A percentile compares a stretch with the other conserved stretches of the same genome.
These are phyloP conservation scores for Triglochin maritima DNA, from an alignment of 106 monocot genomes.

Conservation along the genomic window DNA sequence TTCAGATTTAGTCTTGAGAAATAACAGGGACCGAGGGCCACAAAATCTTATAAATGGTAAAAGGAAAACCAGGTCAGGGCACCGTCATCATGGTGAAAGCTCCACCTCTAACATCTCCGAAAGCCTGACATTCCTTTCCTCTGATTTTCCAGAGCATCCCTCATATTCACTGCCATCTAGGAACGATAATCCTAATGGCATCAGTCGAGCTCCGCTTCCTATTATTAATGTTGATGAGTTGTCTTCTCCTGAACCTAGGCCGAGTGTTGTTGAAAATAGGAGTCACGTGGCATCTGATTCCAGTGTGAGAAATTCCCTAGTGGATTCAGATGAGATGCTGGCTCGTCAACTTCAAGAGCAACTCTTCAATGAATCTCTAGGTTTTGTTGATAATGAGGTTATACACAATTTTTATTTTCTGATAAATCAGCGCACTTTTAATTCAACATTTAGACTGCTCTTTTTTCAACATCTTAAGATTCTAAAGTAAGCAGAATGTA, in stretches of 20 bases:
- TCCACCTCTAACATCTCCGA: slow-evolving; percentile 15
- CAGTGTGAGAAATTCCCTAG: slow-evolving; percentile 19
- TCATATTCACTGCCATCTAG: slow-evolving; percentile 18
- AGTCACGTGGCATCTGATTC: slow-evolving; percentile 8
- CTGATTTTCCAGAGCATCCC: background rate
- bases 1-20: background rate
- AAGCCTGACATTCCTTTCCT: slow-evolving; percentile 7
- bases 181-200: slow-evolving; percentile 6
- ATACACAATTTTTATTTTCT: background rate
- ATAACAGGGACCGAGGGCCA: slow-evolving; percentile 1
- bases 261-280: background rate
- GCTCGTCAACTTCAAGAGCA: slow-evolving; percentile 82
- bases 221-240: slow-evolving; percentile 60
- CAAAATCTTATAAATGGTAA: slow-evolving; percentile 27
- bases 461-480: background rate
- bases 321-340: slow-evolving; percentile 69
- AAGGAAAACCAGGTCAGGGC: slow-evolving; percentile 28
- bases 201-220: slow-evolving; percentile 2
- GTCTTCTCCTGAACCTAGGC: slow-evolving; percentile 24
- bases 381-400: slow-evolving; percentile 33
- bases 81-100: slow-evolving; percentile 24
- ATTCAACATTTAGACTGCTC: background rate
- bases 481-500: too few species aligned
- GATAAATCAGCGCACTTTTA: too few species aligned
- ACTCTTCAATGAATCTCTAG: slow-evolving; percentile 47